Base-by-base conservation (phyloP, 1,139 yeast genomes). In the Sporopachydermia cereana region DNA sequence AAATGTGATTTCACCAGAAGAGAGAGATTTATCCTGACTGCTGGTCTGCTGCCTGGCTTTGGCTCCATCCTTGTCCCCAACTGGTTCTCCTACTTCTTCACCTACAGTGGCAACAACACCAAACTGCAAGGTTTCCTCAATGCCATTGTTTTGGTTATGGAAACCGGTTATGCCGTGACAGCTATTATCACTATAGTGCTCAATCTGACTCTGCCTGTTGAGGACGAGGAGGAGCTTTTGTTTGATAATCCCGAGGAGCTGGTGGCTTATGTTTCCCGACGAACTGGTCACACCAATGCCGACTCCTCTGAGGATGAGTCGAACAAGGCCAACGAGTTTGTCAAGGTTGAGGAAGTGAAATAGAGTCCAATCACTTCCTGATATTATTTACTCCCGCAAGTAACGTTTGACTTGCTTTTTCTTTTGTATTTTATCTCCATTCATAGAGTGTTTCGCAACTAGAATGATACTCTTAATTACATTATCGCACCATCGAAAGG, bases 1-100 rank as follows among this genome's bases (percentile, higher is more conserved):
- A 67, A 77, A 43, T 74, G 79, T 45, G 76, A 77, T 48, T 79
- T 79, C 63, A 76, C 84, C 18, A 75, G 88, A 71, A 71, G 88
- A 65, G 86, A 80, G 60, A 67, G 89, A 56, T 79, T 80, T 56
- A 71, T 80, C 41, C 67, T 79, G 45, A 77, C 86, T 2, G 78
- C 81, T 23, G 63, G 84, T 1, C 61, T 80, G 44, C 61, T 79
- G 57, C 79, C 79, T 30, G 89, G 88, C 50, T 57, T 79, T 41
- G 86, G 84, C 48, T 68, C 84, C 36, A 71, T 74, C 31, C 66
- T 80, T 55, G 74, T 79, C 16, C 63, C 72, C n/a, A 57, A 62
- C 54, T 80, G 86, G 86, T 80, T 80, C 57, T 60, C 63, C 45
- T 50, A 64, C 47, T 78, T 79, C n/a, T 80, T 80, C 63, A 77